Base-by-base conservation (phyloP, 805 yeast species). In the Limtongozyma cylindracea region DNA sequence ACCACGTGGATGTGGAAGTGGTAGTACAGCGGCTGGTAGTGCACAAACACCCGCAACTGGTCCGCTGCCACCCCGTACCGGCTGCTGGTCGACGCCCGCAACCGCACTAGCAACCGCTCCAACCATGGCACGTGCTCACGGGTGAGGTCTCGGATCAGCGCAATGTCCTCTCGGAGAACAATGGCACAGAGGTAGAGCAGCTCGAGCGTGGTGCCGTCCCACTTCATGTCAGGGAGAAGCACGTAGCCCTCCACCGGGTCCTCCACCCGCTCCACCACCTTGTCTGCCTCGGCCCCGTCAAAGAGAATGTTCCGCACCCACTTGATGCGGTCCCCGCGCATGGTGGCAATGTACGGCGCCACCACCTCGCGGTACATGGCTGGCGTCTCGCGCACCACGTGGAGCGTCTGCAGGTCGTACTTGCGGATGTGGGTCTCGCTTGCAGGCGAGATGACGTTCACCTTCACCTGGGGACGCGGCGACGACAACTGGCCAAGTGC, bases 11-110 rank as follows among this genome's bases (percentile, higher is more conserved):
- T 58, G 39, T 88, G 98, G 51, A 88, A 71, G 37, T 88, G 96
- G 38, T 88, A 88, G 41, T 84, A 88, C 0, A 93, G 73, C 1
- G 98, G 98, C 31, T 82, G 96, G 42, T 88, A 74, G 48, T 88
- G 98, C 21, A 88, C 57, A 37, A 74, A 88, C 2, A 80, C 39
- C 26, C 91, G 58, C 31, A 88, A 39, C 31, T 67, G 60, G 36
- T 71, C 70, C 1, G 47, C 32, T 2, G 32, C 40, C 8, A 78
- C 32, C 0, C 63, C 45, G 26, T 27, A 51, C n/a, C n/a, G n/a
- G n/a, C n/a, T n/a, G n/a, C n/a, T n/a, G n/a, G n/a, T n/a, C n/a
- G n/a, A n/a, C n/a, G n/a, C n/a, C n/a, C n/a, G n/a, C n/a, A n/a
- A n/a, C n/a, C n/a, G n/a, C n/a, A n/a, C n/a, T n/a, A n/a, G n/a